Base-by-base conservation (phyloP, 2,329 filamentous ascomycete species). In the Xylaria sp. region DNA sequence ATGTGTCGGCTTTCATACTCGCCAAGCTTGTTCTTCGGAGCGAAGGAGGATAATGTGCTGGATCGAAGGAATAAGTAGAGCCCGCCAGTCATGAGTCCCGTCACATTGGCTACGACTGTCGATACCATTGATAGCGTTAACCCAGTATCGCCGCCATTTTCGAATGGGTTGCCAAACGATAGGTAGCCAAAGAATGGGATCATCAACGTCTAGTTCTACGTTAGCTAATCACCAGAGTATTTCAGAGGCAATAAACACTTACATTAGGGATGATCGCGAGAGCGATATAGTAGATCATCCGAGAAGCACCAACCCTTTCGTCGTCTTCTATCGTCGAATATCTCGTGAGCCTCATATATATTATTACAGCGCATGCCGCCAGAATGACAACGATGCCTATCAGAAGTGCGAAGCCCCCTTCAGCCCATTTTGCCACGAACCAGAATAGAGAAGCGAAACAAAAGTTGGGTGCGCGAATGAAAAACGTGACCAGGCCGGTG, bases 371-470 rank as follows among this genome's bases (percentile, higher is more conserved):
- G 70, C 85, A 83, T 13, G 84, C 70, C 15, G 88, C 74, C 60
- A 91, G 79, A 28, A 84, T 75, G 41, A 82, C 76, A n/a, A 84
- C 80, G 50, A 90, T 81, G 23, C 81, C 75, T 25, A 84, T 77
- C 12, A 91, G 76, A 1, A 91, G 75, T 10, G 81, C 82, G 63
- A 92, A 85, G 65, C 84, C 86, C 5, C 85, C 83, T 15, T 84
- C 76, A n/a, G 87, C 84, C 79, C 89, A 92, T 71, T 82, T 83
- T 63, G 86, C 83, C 48, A 91, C 81, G 69, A 90, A 91, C 87
- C 88, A 92, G 71, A 91, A 87, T 8, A 93, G 81, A 6, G 88
- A 89, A 28, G 88, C 89, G 72, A 91, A 89, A 79, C 90, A 93
- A 60, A 85, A 83, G 70, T 89, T 85, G 6, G 83, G 83, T 50